Evolutionary conservation across 208 protist genomes (phyloP), one percentile per base, ranked within the genome.

Genomic region (Crithidia sp.): DNA sequence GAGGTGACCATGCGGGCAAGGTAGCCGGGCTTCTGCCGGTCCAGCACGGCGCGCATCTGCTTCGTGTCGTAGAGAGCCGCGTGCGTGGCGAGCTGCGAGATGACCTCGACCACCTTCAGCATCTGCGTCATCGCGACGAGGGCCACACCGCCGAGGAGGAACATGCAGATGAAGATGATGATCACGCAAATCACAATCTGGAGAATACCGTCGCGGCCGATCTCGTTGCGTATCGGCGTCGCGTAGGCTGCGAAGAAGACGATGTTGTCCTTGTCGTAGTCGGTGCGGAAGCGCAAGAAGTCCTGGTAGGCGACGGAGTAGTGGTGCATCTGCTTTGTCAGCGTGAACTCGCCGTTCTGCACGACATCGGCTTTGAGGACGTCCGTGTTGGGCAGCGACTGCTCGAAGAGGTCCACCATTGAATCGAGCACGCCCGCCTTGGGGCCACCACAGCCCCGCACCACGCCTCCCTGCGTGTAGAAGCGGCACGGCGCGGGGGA

Each of bases 181-280:
- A 88, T 55, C 0, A 86, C 77, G 55, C 86, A 88, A 45, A 88
- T 83, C 7, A 84, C 61, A 65, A 91, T 81, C 56, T 88, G 82
- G 37, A 88, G 49, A 19, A 77, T 71, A 44, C 69, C 75, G 16
- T 86, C 64, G 4, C 54, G 60, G 50, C 77, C 76, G 36, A 91
- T 37, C 40, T 67, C 47, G 45, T 17, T 67, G 54, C 77, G 52
- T 6, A 88, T 74, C 17, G 80, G 83, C 28, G 81, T 87, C 39
- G 74, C 77, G 71, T 88, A 86, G 19, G 86, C 86, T 0, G 74
- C 86, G 65, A 91, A 79, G 47, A 86, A 91, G 41, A 78, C 50
- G n/a, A 71, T 67, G 50, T 84, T 67, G 10, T 67, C 17, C 53
- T 17, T 17, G 40, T 10, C 49, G 12, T 59, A 37, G 28, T 17